These are phyloP conservation scores for Sisymbrium irio DNA, from an alignment of 345 rosid species.

Conservation along the genomic window DNA sequence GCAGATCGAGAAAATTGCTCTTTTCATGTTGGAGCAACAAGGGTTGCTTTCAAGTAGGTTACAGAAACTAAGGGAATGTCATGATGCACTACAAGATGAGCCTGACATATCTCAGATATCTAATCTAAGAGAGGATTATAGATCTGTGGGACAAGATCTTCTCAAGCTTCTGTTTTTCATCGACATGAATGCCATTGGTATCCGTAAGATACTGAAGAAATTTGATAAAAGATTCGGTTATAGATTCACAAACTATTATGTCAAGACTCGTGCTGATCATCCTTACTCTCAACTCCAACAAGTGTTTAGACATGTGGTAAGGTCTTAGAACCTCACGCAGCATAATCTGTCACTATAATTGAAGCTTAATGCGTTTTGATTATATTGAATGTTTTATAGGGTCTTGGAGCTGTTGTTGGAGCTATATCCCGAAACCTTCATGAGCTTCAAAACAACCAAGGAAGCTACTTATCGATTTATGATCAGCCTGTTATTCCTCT, in stretches of 20 bases:
- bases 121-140: conserved; percentile 68
- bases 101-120: conserved; percentile 60
- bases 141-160: conserved; percentile 75
- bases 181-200: conserved; percentile 82
- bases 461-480: conserved; percentile 89
- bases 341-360: neutral
- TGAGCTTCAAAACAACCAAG: conserved; percentile 87
- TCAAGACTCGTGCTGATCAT: conserved; percentile 95
- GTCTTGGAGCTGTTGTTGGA: conserved; percentile 95
- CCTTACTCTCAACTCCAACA: conserved; percentile 96
- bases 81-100: conserved; percentile 58
- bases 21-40: conserved; percentile 94
- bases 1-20: conserved; percentile 88
- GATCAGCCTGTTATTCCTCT: conserved; percentile 78
- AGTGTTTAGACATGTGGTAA: conserved; percentile 98
- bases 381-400: conserved; percentile 43
- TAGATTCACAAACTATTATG: conserved; percentile 85
- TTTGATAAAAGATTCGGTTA: conserved; percentile 90
- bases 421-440: conserved; percentile 96
- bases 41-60: conserved; percentile 83
- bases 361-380: neutral
- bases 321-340: neutral
- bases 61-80: conserved; percentile 64
- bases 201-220: conserved; percentile 90
- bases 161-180: conserved; percentile 74